These are phyloP conservation scores for Akanthomyces uredinophilus DNA, from an alignment of 2,329 filamentous ascomycete species.

Conservation along the genomic window DNA sequence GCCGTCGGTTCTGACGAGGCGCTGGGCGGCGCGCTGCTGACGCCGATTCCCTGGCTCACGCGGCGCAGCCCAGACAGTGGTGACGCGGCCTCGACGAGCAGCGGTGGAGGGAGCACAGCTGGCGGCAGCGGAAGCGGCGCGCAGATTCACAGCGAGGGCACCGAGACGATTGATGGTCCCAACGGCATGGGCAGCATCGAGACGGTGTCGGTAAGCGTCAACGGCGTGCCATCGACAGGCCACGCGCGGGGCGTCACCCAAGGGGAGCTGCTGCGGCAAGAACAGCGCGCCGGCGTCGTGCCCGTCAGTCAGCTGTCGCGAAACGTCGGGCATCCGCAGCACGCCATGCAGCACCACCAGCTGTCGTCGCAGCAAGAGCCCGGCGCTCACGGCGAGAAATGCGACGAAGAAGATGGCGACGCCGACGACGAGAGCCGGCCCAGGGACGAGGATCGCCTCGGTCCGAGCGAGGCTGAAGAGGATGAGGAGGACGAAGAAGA, in stretches of 20 bases:
- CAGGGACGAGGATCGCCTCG: background rate
- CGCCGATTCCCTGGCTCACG: constrained; percentile 86
- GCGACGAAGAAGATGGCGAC: constrained; percentile 13
- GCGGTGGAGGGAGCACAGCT: constrained; percentile 9
- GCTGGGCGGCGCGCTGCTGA: constrained; percentile 83
- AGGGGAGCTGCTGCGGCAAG: constrained; percentile 78
- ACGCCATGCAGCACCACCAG: constrained; percentile 5
- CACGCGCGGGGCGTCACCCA: constrained; percentile 63
- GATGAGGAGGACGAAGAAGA: constrained; percentile 41
- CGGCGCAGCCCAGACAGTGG: constrained; percentile 30
- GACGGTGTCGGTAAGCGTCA: constrained; percentile 72
- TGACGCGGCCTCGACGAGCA: constrained; percentile 18
- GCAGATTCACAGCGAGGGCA: constrained; percentile 63
- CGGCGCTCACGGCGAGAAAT: constrained; percentile 17
- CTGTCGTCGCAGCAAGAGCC: constrained; percentile 13
- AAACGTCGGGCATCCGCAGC: constrained; percentile 26
- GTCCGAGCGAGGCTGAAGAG: constrained; percentile 21
- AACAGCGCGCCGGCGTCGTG: constrained; percentile 76
- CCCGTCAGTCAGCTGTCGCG: constrained; percentile 58
- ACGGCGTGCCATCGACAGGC: constrained; percentile 56
- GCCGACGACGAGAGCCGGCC: constrained; percentile 14
- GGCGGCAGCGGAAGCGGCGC: constrained; percentile 25
- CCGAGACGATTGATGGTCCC: constrained; percentile 74
- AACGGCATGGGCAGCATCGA: constrained; percentile 75
- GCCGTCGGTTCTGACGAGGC: constrained; percentile 78